Conservation (phyloP, 495 filamentous ascomycete species). For the Neurospora sp. region DNA sequence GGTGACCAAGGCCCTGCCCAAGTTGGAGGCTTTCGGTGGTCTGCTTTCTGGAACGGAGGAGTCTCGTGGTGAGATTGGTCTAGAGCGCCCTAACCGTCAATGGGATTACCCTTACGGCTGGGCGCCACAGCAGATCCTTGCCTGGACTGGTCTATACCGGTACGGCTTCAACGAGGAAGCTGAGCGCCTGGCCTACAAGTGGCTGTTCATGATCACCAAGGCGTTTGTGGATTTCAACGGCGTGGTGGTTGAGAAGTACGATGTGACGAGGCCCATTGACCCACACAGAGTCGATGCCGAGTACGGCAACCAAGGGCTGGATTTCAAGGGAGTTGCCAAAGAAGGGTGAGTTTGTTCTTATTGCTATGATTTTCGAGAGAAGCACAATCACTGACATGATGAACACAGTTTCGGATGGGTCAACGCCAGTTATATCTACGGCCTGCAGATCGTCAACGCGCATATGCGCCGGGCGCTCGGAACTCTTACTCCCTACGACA, state of each 20-base stretch:
- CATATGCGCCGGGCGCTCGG: constrained; percentile 81
- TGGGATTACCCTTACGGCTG: constrained; percentile 99
- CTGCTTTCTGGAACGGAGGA: constrained; percentile 82
- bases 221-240: constrained; percentile 97
- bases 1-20: constrained; percentile 66
- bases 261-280: constrained; percentile 80
- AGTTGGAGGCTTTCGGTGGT: constrained; percentile 78
- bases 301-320: constrained; percentile 90
- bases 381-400: constrained; percentile 15
- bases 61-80: constrained; percentile 65
- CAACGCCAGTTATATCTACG: constrained; percentile 91
- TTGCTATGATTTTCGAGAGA: neutral
- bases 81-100: constrained; percentile 84
- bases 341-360: constrained; percentile 66
- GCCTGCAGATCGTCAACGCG: constrained; percentile 69
- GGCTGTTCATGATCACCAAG: constrained; percentile 95
- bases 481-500: constrained; percentile 71
- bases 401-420: constrained; percentile 86
- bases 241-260: constrained; percentile 96
- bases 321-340: constrained; percentile 87
- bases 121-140: constrained; percentile 97
- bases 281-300: constrained; percentile 91
- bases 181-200: constrained; percentile 81
- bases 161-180: constrained; percentile 88
- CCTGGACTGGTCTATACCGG: constrained; percentile 81